These are phyloP conservation scores for Xylariaceae sp. DNA, from an alignment of 2,329 filamentous ascomycete genomes.

Conservation along the genomic window DNA sequence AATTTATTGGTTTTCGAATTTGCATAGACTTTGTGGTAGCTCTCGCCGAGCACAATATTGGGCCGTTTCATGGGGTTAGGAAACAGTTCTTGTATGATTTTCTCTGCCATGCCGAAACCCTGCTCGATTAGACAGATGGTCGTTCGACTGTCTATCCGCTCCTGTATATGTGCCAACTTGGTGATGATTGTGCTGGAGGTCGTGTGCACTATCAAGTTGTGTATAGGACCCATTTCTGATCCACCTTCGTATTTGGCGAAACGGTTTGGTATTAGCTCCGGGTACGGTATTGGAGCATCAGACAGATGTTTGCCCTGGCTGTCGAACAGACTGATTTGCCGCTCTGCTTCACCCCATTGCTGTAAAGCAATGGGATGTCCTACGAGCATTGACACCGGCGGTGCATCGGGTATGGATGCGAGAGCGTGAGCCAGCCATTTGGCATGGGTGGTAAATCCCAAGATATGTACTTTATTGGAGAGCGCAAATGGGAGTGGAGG, in stretches of 20 bases:
- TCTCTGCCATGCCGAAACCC: slow-evolving; percentile 79
- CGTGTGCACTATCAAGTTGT: slow-evolving; percentile 27
- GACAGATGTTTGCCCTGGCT: slow-evolving; percentile 34
- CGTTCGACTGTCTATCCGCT: slow-evolving; percentile 50
- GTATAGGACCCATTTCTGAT: slow-evolving; percentile 7
- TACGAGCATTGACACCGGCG: slow-evolving; percentile 62
- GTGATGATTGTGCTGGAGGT: slow-evolving; percentile 11
- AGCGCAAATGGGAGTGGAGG: neutral
- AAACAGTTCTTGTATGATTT: slow-evolving; percentile 69
- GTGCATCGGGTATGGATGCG: slow-evolving; percentile 51
- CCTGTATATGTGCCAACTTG: slow-evolving; percentile 17
- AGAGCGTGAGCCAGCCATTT: slow-evolving; percentile 64
- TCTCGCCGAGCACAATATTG: slow-evolving; percentile 68
- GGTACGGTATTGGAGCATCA: slow-evolving; percentile 20
- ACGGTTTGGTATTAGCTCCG: slow-evolving; percentile 16
- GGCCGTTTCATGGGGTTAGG: slow-evolving; percentile 62
- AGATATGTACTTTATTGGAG: slow-evolving; percentile 48
- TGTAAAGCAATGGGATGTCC: slow-evolving; percentile 43
- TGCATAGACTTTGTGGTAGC: slow-evolving; percentile 37
- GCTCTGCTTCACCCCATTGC: slow-evolving; percentile 43
- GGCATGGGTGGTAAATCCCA: slow-evolving; percentile 62
- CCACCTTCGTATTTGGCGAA: neutral
- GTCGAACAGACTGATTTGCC: slow-evolving; percentile 43
- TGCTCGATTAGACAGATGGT: slow-evolving; percentile 76
- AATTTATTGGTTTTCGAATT: slow-evolving; percentile 15